A percentile compares a stretch with the other conserved stretches of the same genome.
These are phyloP conservation scores for Leishmania turanica DNA, from an alignment of 208 protist species.

Conservation along the genomic window DNA sequence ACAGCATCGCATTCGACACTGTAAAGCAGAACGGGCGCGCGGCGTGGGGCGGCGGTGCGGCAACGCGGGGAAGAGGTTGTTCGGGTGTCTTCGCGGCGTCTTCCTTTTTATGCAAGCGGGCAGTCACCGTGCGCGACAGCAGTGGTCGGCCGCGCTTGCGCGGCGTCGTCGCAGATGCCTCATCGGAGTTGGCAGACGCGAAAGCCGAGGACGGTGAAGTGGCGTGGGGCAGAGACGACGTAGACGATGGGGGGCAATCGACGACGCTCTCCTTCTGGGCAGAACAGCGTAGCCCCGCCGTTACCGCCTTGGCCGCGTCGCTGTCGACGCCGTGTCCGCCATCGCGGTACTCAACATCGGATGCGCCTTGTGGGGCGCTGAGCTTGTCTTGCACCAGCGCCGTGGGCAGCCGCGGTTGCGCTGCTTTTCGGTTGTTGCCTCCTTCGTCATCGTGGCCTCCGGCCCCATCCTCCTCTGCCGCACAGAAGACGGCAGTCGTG, in stretches of 20 bases:
- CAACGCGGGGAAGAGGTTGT: neutral
- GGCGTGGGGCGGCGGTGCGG: neutral
- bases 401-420: neutral
- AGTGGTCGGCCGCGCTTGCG: neutral
- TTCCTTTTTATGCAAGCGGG: neutral
- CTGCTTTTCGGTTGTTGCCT: neutral
- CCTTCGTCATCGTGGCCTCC: neutral
- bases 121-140: neutral
- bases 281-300: neutral
- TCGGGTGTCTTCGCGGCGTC: neutral
- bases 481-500: neutral
- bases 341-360: neutral
- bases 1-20: conserved; percentile 18
- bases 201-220: neutral
- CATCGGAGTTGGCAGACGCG: neutral
- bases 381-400: neutral
- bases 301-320: neutral
- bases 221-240: neutral
- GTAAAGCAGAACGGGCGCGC: conserved; percentile 3
- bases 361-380: neutral
- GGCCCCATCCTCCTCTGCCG: neutral
- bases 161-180: neutral
- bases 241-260: neutral
- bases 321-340: neutral
- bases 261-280: neutral